phyloP scores from a whole-genome alignment of 2,329 filamentous ascomycete species.

The Ascochyta clinopodiicola region DNA sequence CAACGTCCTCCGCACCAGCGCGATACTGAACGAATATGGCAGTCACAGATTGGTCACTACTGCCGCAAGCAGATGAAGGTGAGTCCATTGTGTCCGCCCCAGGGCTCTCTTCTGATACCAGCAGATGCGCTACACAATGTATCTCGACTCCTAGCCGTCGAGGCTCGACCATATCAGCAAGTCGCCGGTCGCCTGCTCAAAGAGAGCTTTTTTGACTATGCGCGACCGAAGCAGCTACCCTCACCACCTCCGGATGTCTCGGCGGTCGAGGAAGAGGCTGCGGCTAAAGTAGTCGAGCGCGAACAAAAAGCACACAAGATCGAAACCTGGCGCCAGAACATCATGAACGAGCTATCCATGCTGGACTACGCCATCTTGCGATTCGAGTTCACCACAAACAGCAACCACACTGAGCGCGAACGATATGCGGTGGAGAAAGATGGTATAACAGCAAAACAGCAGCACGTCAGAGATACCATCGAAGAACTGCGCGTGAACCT shows the following conservation, averaged over 20 bases:
- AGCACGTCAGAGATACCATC: conserved; percentile 78
- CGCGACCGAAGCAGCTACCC: conserved; percentile 62
- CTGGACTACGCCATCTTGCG: conserved; percentile 87
- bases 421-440: conserved; percentile 83
- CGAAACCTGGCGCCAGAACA: conserved; percentile 78
- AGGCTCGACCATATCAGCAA: conserved; percentile 90
- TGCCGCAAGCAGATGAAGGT: conserved; percentile 76
- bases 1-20: not conserved
- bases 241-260: conserved; percentile 71
- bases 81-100: not conserved
- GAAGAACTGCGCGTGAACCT: conserved; percentile 74
- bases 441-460: conserved; percentile 78
- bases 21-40: conserved; percentile 51
- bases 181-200: conserved; percentile 81
- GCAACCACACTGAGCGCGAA: conserved; percentile 82
- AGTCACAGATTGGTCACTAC: conserved; percentile 63
- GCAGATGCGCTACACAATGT: conserved; percentile 80
- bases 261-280: conserved; percentile 55
- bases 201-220: conserved; percentile 68
- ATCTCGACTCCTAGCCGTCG: conserved; percentile 82
- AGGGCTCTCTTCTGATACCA: conserved; percentile 9
- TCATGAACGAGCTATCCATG: conserved; percentile 85
- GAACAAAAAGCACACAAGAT: conserved; percentile 63
- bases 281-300: conserved; percentile 52
- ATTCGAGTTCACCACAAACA: conserved; percentile 83